A percentile compares a stretch with the other conserved stretches of the same genome.
These are phyloP conservation scores for Debaryomycetaceae sp. DNA, from an alignment of 1,139 yeast genomes.

Conservation along the genomic window DNA sequence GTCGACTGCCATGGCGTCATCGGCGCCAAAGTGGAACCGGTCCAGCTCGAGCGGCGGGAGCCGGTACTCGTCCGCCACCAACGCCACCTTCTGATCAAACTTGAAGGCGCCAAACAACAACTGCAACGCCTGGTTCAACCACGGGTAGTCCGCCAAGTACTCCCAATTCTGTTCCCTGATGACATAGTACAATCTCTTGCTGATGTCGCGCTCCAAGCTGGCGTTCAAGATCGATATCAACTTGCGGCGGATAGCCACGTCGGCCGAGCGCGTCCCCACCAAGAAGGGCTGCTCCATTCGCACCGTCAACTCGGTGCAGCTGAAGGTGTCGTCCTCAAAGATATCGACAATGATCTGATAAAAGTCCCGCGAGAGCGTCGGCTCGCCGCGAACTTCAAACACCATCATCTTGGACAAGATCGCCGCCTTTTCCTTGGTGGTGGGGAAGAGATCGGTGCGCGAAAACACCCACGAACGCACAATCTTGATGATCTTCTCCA, in stretches of 20 bases:
- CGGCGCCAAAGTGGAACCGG: slow-evolving; percentile 17
- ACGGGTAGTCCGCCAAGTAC: slow-evolving; percentile 82
- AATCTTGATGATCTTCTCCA: slow-evolving; percentile 71
- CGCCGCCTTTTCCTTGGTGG: slow-evolving; percentile 95
- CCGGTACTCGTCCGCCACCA: slow-evolving; percentile 47
- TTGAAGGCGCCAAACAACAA: slow-evolving; percentile 77
- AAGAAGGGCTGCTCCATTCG: slow-evolving; percentile 96
- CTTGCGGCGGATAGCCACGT: slow-evolving; percentile 68
- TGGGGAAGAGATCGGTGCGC: slow-evolving; percentile 80
- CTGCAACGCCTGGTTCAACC: slow-evolving; percentile 94
- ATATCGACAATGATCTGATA: slow-evolving; percentile 85
- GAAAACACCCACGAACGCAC: slow-evolving; percentile 90
- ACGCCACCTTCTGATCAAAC: slow-evolving; percentile 38
- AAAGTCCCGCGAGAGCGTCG: slow-evolving; percentile 72
- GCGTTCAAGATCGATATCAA: slow-evolving; percentile 77
- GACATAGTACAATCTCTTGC: slow-evolving; percentile 77
- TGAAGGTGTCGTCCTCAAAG: slow-evolving; percentile 75
- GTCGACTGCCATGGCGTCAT: slow-evolving; percentile 26
- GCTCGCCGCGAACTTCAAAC: slow-evolving; percentile 83
- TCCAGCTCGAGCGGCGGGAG: slow-evolving; percentile 49
- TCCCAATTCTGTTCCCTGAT: slow-evolving; percentile 97
- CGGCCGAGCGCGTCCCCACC: slow-evolving; percentile 85
- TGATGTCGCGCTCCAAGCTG: slow-evolving; percentile 75
- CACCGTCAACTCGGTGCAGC: slow-evolving; percentile 86
- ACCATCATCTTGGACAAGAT: slow-evolving; percentile 91